Evolutionary conservation across 2,329 filamentous ascomycete genomes (phyloP), one percentile per base, ranked within the genome.

Genomic region (Monosporascus cannonballus): DNA sequence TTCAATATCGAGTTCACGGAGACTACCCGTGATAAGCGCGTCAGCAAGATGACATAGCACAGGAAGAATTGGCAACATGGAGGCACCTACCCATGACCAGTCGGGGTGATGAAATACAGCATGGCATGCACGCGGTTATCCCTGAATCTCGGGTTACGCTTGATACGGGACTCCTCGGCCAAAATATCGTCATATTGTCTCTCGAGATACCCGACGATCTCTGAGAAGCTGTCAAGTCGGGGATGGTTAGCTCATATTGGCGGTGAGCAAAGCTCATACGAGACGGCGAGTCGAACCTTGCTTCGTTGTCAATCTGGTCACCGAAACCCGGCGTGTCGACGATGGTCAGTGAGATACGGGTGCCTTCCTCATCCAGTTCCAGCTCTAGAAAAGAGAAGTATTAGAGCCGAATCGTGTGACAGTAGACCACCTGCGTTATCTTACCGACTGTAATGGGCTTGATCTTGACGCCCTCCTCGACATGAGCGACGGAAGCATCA

Each of bases 181-280:
- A 99, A 84, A 80, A 99, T 97, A 72, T 97, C 92, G 75, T 99
- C 94, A 75, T 97, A 97, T 84, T 99, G 93, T 77, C 93, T 86
- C 82, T 99, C 94, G 67, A 99, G 89, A 76, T 96, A 96, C 64
- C 92, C 93, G 64, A 96, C 92, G 67, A 99, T 99, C 76, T 97
- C 94, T 65, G 88, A 87, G 73, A 99, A 99, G 78, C 91, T 96
- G 62, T 49, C 36, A 20, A 18, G 9, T 27, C 20, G 27, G 11
- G 3, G 39, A 2, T 18, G 27, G 58, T 42, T 27, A 46, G 25
- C 25, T 30, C 7, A 36, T 34, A 34, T 38, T n/a, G 52, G 11
- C 46, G 18, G 57, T 69, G 51, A 71, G 63, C 65, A 66, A 53
- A 42, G n/a, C 36, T 44, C 52, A 47, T 54, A 50, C 39, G 18